A percentile compares a stretch with the other conserved stretches of the same genome.
Conservation (phyloP, 2,329 filamentous ascomycete genomes). For the Xylariales sp. region DNA sequence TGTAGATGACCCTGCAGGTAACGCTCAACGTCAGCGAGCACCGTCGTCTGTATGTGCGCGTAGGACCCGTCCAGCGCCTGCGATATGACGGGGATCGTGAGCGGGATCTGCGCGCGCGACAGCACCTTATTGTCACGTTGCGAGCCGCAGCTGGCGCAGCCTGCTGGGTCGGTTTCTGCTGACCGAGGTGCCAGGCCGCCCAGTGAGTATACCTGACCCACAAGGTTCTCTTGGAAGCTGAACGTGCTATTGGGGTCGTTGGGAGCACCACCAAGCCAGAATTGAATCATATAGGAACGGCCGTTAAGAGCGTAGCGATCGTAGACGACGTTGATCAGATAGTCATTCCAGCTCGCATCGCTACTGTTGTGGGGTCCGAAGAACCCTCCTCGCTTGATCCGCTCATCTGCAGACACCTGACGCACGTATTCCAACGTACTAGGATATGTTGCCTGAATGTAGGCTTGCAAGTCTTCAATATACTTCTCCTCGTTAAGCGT, state of each 20-base stretch:
- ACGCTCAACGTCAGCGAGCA: not conserved
- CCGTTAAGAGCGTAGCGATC: slow-evolving; percentile 7
- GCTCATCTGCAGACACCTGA: no score
- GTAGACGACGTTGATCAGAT: slow-evolving; percentile 6
- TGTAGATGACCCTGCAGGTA: slow-evolving; percentile 5
- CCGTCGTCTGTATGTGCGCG: not conserved
- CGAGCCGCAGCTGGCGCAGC: no score
- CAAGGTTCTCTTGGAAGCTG: slow-evolving; percentile 1
- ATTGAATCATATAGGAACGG: slow-evolving; percentile 5
- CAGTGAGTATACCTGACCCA: slow-evolving; percentile 9
- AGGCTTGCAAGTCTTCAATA: not conserved
- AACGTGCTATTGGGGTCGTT: not conserved
- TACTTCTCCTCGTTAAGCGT: not conserved
- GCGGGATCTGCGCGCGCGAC: slow-evolving; percentile 1
- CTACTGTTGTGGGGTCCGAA: no score
- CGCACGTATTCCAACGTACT: not conserved
- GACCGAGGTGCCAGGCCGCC: not conserved
- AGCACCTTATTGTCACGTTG: no score
- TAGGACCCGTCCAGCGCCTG: not conserved
- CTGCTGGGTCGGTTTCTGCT: no score
- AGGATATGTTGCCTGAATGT: not conserved
- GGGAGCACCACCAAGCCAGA: slow-evolving; percentile 6
- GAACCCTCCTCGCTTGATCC: no score
- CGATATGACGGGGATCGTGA: slow-evolving; percentile 1
- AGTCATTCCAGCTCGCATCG: slow-evolving; percentile 5